Base-by-base conservation (phyloP, 208 protist genomes). In the Leishmania aethiopica region DNA sequence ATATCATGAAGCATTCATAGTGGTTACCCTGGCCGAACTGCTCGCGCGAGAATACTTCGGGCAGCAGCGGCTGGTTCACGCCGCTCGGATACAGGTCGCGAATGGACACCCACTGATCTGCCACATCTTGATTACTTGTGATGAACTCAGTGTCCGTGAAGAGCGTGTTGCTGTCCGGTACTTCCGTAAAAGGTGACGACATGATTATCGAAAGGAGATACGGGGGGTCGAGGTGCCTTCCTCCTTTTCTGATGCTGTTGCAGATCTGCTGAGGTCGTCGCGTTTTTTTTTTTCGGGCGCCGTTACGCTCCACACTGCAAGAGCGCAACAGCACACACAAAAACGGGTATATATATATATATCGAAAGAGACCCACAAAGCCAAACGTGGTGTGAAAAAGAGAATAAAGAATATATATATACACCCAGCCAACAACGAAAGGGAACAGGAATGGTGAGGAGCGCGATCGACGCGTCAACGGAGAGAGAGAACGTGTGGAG, bases 1-100 rank as follows among this genome's bases (percentile, higher is more conserved):
- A 93, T 3, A 94, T 87, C 89, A 94, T 94, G 79, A 95, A 95
- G 83, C 93, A 96, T 79, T 95, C 92, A 75, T 90, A 96, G 91
- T 96, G 93, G 72, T 92, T 91, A 40, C 93, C 92, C 73, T 96
- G 92, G 35, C 86, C 87, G 71, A 96, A 95, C 80, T 95, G 92
- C 42, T 93, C 91, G 55, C 90, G 84, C 35, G 85, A 89, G 76
- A 96, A 84, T 1, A 77, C 87, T 32, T 90, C 67, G 7, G 91
- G 92, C 35, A 96, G 88, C 51, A 96, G 87, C 42, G 93, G 88
- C 71, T 91, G 77, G 22, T 80, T 74, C 1, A 64, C 64, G 3
- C 93, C 93, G 2, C 73, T 72, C 17, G 93, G 92, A 78, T 96
- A 96, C 71, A 96, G 71, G 2, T 96, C 92, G 17, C 78, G 82